Base-by-base conservation (phyloP, 768 basidiomycete species). In the Candolleomyces efflorescens region DNA sequence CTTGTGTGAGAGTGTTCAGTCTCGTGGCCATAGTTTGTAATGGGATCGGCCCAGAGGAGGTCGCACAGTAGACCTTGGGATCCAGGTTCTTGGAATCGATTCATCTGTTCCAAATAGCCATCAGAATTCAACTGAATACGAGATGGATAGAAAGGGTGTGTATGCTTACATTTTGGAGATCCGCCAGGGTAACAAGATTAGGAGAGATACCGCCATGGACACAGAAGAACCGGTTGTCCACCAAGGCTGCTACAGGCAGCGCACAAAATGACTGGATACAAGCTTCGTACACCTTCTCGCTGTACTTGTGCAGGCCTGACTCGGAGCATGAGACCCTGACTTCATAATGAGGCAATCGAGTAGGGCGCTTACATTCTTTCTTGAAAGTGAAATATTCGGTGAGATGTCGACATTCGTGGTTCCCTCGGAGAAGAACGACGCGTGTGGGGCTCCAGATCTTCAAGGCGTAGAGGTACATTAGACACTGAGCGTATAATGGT, bases 331-430 rank as follows among this genome's bases (percentile, higher is more conserved):
- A 62, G 52, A 15, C 27, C 23, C 12, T 20, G 7, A 32, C 12
- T 9, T 9, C 18, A 13, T 3, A 32, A 38, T 10, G 17, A 24
- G 47, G 55, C 23, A 7, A 37, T 32, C 32, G 32, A 32, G 32
- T 11, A 32, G 32, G 54, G 36, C 47, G 72, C 86, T 73, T 65
- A 95, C 89, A 90, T 88, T 98, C 96, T 61, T 92, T 88, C 76
- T 94, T 95, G 78, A 98, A 98, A 9, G 96, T 98, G 68, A 98
- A 98, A 71, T 95, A 97, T 73, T 95, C 94, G 2, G 96, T 98
- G 48, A 98, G 78, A 75, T 98, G 95, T 38, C 89, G 84, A 69
- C 96, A 98, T 78, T 98, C 96, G 74, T 98, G 96, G 69, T 98
- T 98, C 9, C 96, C 96, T 49, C 96, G 86, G 37, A 98, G 80